phyloP scores from a whole-genome alignment of 768 basidiomycete species.

The Mrakia gelida region DNA sequence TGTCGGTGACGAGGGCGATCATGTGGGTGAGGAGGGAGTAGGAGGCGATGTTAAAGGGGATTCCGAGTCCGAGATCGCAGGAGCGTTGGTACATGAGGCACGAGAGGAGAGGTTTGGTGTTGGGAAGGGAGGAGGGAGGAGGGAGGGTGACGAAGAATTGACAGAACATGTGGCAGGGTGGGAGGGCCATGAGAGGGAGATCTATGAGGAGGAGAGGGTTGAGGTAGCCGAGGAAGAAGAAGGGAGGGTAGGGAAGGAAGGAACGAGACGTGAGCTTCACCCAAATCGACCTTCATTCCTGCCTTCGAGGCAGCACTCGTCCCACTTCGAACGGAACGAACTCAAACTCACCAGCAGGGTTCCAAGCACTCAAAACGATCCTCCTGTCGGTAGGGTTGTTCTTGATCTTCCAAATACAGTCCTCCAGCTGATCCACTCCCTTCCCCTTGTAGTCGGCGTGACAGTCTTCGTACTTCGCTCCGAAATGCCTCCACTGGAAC shows the following conservation, averaged over 20 bases:
- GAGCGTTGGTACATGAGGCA: constrained; percentile 98
- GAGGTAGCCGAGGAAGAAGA: background rate
- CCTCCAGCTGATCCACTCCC: constrained; percentile 85
- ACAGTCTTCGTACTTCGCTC: constrained; percentile 61
- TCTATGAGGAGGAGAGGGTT: constrained; percentile 51
- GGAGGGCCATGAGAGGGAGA: constrained; percentile 89
- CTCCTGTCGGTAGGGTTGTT: constrained; percentile 87
- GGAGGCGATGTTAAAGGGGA: constrained; percentile 99
- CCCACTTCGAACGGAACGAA: background rate
- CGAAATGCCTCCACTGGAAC: constrained; percentile 95
- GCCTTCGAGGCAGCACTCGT: background rate
- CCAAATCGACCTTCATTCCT: background rate
- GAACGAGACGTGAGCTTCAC: background rate
- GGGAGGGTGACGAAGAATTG: constrained; percentile 98
- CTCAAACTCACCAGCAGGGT: constrained; percentile 71
- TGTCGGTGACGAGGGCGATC: constrained; percentile 87
- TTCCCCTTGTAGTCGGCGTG: constrained; percentile 61
- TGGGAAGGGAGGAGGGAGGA: constrained; percentile 43
- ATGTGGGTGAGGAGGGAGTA: constrained; percentile 96
- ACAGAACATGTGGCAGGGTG: constrained; percentile 97
- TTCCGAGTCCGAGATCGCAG: constrained; percentile 91
- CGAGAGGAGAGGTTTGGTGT: constrained; percentile 62
- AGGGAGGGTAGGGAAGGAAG: background rate
- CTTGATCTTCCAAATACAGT: constrained; percentile 87
- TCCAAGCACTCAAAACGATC: constrained; percentile 96